Percentiles rank a stretch among this genome's conserved stretches.
These are phyloP conservation scores for Pisolithus marmoratus DNA, from an alignment of 768 basidiomycete species.

Conservation along the genomic window DNA sequence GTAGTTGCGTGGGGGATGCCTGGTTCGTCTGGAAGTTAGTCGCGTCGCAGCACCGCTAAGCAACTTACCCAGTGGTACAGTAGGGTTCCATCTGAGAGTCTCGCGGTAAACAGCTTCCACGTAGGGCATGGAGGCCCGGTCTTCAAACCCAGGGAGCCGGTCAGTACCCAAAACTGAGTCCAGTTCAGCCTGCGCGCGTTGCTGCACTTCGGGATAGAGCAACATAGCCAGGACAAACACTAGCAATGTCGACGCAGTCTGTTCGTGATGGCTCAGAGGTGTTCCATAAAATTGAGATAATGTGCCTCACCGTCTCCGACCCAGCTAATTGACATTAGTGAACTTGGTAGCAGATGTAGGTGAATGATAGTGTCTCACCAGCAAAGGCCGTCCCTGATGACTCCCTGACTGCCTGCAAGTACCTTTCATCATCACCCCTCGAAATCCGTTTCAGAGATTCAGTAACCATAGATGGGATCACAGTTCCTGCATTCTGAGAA, in stretches of 20 bases:
- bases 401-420: constrained; percentile 21
- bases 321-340: constrained; percentile 14
- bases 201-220: constrained; percentile 32
- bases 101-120: constrained; percentile 28
- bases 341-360: not conserved
- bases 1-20: constrained; percentile 32
- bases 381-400: constrained; percentile 25
- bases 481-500: constrained; percentile 20
- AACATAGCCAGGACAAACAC: constrained; percentile 33
- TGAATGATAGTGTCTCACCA: constrained; percentile 11
- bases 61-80: constrained; percentile 27
- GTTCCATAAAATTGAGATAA: not conserved
- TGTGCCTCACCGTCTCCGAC: constrained; percentile 22
- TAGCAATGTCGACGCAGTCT: constrained; percentile 29
- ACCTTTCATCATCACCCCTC: constrained; percentile 3
- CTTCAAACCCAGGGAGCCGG: constrained; percentile 27
- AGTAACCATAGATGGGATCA: constrained; percentile 22
- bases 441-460: constrained; percentile 14
- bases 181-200: constrained; percentile 34
- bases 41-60: not conserved
- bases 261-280: not conserved
- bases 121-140: constrained; percentile 23
- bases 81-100: constrained; percentile 31
- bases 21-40: constrained; percentile 1
- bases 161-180: constrained; percentile 24